phyloP scores from a whole-genome alignment of 441 rosid species.

The Populus hybrid region DNA sequence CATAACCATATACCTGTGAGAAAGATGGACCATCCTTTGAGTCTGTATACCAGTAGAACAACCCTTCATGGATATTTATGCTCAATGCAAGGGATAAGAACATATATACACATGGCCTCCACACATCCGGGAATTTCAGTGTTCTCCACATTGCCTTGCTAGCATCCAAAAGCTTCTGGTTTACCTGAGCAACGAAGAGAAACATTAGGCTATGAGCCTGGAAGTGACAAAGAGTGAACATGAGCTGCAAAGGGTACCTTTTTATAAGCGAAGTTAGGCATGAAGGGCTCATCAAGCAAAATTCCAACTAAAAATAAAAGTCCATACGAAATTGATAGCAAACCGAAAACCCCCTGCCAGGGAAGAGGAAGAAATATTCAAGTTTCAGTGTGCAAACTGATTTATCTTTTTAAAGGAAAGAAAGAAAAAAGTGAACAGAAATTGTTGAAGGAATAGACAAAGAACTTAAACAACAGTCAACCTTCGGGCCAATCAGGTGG shows the following conservation, averaged over 20 bases:
- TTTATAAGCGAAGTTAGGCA: conserved; percentile 52
- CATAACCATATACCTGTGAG: conserved; percentile 60
- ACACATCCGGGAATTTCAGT: conserved; percentile 66
- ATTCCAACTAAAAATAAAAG: conserved; percentile 68
- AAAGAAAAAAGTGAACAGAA: not conserved
- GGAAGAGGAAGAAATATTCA: conserved; percentile 10
- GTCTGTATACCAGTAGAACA: conserved; percentile 93
- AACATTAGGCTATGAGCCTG: conserved; percentile 9
- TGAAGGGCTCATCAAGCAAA: conserved; percentile 56
- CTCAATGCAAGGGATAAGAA: conserved; percentile 73
- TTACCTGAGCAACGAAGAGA: conserved; percentile 45
- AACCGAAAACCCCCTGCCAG: conserved; percentile 79
- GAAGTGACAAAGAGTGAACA: not conserved
- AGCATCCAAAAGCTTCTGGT: conserved; percentile 63
- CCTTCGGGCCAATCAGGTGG: conserved; percentile 90
- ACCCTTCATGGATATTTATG: conserved; percentile 77
- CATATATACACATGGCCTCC: conserved; percentile 95
- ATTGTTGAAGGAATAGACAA: conserved; percentile 2
- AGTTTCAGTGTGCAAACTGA: not conserved
- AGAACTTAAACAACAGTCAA: conserved; percentile 18
- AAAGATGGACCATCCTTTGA: conserved; percentile 75
- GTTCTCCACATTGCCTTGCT: conserved; percentile 87
- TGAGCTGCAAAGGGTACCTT: conserved; percentile 38
- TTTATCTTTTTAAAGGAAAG: conserved; percentile 3
- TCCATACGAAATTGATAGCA: conserved; percentile 68